Base-by-base conservation (phyloP, 1,284 basidiomycete species). In the Cystobasidiaceae sp. region DNA sequence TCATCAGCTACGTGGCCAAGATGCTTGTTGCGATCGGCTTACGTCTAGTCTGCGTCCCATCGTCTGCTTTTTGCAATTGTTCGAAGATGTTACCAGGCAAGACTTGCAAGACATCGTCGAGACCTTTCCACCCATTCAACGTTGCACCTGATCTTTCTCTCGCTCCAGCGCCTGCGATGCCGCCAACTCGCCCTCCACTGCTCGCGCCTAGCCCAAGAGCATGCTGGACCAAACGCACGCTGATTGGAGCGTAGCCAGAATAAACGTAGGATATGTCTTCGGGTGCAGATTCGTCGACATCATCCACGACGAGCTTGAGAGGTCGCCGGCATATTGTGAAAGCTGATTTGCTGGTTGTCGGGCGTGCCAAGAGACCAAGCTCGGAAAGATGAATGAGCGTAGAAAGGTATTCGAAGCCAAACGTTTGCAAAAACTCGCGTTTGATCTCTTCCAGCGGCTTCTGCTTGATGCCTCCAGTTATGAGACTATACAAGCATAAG, bases 221-320 rank as follows among this genome's bases (percentile, higher is more conserved):
- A 72, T 90, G 94, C 77, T 98, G 94, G 6, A 97, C 87, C 2
- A 98, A 82, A 11, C 96, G 85, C 6, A 97, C 79, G 72, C 88
- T 91, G 68, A 97, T 84, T 11, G 96, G 96, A 1, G 96, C 93
- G 76, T 93, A 98, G 8, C 96, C 96, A 0, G 92, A 96, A 79
- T 97, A 98, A 39, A 90, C 89, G 77, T 90, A 98, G 67, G 89
- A 87, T 73, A 97, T 89, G 77, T 99, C 96, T 74, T 89, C 89
- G 71, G 94, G 93, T 17, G 75, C 71, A 0, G 76, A 73, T 69
- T 84, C 83, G 71, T 86, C 87, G 60, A 80, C 78, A 61, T 97
- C 93, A 74, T 98, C 94, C 69, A 96, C 91, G 37, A 97, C 82
- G 23, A 98, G 84, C 27, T 90, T 85, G n/a, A 98, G 81, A 0